Conservation (phyloP, 108 stramenopile species). For the Cylindrotheca fusiformis region DNA sequence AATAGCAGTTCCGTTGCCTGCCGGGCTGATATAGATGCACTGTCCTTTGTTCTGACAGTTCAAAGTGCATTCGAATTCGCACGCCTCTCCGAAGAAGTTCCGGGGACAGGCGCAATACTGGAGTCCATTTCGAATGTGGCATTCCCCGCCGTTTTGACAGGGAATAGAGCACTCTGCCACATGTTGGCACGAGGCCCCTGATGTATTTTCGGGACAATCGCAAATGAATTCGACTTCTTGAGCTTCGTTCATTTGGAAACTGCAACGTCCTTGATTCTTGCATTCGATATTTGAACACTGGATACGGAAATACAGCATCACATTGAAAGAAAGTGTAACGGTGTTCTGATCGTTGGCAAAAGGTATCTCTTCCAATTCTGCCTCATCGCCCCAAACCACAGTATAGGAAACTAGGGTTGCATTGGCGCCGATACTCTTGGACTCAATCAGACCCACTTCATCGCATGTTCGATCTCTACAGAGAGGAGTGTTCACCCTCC, state of each 20-base stretch:
- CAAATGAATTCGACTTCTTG: background rate
- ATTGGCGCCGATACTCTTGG: too few species aligned
- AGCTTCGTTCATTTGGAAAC: background rate
- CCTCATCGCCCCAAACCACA: too few species aligned
- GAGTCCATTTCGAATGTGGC: background rate
- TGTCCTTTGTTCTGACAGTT: background rate
- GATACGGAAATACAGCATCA: too few species aligned
- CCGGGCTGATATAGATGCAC: background rate
- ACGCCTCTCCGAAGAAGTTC: background rate
- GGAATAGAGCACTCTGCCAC: background rate
- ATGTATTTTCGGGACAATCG: background rate
- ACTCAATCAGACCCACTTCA: too few species aligned
- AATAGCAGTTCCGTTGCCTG: too few species aligned
- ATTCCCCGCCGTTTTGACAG: background rate
- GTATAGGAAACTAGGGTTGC: too few species aligned
- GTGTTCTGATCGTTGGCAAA: too few species aligned
- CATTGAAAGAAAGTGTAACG: too few species aligned
- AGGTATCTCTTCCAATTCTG: too few species aligned
- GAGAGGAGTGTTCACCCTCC: too few species aligned
- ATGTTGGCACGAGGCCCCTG: background rate
- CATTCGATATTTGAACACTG: too few species aligned
- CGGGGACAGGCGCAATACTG: background rate
- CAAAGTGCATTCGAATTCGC: background rate
- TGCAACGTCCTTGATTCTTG: background rate
- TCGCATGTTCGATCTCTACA: too few species aligned